Evolutionary conservation across 306 rosid genomes (phyloP).

Genomic region (Begonia masoniana): DNA sequence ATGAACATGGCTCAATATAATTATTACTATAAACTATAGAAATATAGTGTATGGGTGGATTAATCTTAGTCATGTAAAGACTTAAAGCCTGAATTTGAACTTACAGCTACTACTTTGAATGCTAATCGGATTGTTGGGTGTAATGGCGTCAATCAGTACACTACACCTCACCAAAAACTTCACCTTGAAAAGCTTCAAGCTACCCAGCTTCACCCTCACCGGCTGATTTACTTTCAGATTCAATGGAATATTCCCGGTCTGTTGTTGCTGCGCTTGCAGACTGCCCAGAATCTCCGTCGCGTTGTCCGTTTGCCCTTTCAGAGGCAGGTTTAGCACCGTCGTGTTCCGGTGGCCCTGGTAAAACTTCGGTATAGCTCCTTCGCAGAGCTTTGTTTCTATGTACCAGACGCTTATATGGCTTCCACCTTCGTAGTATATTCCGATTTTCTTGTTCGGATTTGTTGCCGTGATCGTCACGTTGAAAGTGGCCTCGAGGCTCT

Average conservation of each 20-base stretch:
- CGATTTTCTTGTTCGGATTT: slow-evolving; percentile 81
- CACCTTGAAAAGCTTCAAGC: slow-evolving; percentile 55
- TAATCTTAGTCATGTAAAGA: neutral
- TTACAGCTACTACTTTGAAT: slow-evolving; percentile 51
- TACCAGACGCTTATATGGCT: slow-evolving; percentile 61
- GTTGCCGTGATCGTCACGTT: slow-evolving; percentile 48
- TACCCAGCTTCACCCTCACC: slow-evolving; percentile 66
- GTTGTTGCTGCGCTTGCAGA: slow-evolving; percentile 22
- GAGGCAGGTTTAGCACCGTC: slow-evolving; percentile 34
- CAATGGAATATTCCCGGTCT: slow-evolving; percentile 43
- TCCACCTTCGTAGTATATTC: slow-evolving; percentile 72
- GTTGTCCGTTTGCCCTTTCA: slow-evolving; percentile 40
- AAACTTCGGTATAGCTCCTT: slow-evolving; percentile 70
- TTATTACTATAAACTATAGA: too few relatives aligned
- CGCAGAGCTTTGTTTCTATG: slow-evolving; percentile 32
- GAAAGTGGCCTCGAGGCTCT: slow-evolving; percentile 33
- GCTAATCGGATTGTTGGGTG: slow-evolving; percentile 21
- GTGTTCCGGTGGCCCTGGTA: slow-evolving; percentile 80
- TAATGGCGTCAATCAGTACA: slow-evolving; percentile 35
- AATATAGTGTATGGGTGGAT: too few relatives aligned
- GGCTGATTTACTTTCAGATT: slow-evolving; percentile 51
- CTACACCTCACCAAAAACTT: slow-evolving; percentile 57
- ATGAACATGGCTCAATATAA: too few relatives aligned
- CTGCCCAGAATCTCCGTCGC: slow-evolving; percentile 15
- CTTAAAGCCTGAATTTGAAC: slow-evolving; percentile 49